phyloP scores from a whole-genome alignment of 1,284 basidiomycete species.

The Cerrena zonata region DNA sequence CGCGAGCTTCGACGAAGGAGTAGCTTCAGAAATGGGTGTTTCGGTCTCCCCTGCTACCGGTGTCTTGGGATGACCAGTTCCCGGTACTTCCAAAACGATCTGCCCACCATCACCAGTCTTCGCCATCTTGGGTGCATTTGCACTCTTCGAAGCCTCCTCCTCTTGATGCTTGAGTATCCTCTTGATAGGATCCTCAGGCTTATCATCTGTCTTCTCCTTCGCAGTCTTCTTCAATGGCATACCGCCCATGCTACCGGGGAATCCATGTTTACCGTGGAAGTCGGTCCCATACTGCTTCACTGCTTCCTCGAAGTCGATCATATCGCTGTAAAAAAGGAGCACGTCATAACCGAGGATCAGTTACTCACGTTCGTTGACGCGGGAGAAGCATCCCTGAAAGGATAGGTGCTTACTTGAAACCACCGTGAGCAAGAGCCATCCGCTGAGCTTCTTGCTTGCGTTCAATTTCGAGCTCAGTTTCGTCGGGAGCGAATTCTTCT shows the following conservation, averaged over 20 bases:
- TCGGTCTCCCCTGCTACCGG: conserved; percentile 14
- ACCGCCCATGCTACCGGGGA: conserved; percentile 40
- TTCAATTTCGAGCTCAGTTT: conserved; percentile 42
- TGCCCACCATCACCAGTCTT: conserved; percentile 28
- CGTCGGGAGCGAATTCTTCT: conserved; percentile 37
- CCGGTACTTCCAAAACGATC: conserved; percentile 20
- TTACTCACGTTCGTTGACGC: background rate
- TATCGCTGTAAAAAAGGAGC: conserved; percentile 21
- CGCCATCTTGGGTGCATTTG: conserved; percentile 24
- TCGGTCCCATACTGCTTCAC: conserved; percentile 38
- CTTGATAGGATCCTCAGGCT: conserved; percentile 25
- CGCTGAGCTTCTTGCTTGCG: conserved; percentile 47
- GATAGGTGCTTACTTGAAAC: conserved; percentile 27
- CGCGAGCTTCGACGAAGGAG: conserved; percentile 5
- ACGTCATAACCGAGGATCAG: background rate
- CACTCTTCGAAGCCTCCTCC: conserved; percentile 23
- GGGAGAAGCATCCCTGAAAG: background rate
- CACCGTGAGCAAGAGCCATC: conserved; percentile 47
- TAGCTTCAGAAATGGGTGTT: conserved; percentile 9
- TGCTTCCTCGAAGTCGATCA: conserved; percentile 51
- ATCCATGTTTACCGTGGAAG: conserved; percentile 41
- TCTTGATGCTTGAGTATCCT: conserved; percentile 25
- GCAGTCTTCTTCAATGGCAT: conserved; percentile 18
- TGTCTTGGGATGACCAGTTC: conserved; percentile 22
- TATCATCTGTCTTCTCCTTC: conserved; percentile 12